phyloP scores from a whole-genome alignment of 2,329 filamentous ascomycete genomes.

The Pestalotiopsis sp. region DNA sequence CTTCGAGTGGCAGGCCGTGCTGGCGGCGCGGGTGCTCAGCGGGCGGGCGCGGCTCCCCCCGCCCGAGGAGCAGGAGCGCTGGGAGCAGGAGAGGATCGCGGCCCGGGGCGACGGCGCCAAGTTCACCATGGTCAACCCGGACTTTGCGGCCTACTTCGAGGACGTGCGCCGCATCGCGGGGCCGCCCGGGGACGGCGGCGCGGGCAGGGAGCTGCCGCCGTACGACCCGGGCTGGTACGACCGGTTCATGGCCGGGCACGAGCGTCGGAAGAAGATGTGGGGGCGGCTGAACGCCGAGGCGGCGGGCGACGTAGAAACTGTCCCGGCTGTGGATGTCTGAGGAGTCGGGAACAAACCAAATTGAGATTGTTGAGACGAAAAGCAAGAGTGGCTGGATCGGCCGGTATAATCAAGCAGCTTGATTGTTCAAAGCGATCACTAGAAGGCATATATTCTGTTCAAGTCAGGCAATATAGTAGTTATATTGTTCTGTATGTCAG shows the following conservation, averaged over 20 bases:
- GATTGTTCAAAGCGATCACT: background rate
- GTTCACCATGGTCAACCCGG: conserved; percentile 60
- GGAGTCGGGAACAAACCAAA: background rate
- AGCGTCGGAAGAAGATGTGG: conserved; percentile 62
- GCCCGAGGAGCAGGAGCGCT: conserved; percentile 48
- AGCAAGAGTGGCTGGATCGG: background rate
- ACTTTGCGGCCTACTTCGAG: conserved; percentile 70
- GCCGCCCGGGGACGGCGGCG: conserved; percentile 38
- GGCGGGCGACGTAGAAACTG: background rate
- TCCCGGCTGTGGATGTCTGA: background rate
- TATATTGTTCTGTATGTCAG: background rate
- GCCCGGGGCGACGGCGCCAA: conserved; percentile 56
- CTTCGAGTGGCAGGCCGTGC: conserved; percentile 70
- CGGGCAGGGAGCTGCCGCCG: conserved; percentile 46
- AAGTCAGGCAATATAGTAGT: background rate
- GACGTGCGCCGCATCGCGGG: conserved; percentile 52
- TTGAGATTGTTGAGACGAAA: background rate
- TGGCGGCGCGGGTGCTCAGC: conserved; percentile 60
- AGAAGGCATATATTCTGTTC: background rate
- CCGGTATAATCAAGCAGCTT: no score
- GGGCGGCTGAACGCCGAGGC: conserved; percentile 47
- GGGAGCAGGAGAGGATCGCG: conserved; percentile 59
- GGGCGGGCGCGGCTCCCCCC: conserved; percentile 55
- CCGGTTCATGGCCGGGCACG: conserved; percentile 55
- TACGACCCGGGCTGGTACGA: conserved; percentile 50